Evolutionary conservation across 106 monocot species (phyloP).

Genomic region (Cymbidium sinense): DNA sequence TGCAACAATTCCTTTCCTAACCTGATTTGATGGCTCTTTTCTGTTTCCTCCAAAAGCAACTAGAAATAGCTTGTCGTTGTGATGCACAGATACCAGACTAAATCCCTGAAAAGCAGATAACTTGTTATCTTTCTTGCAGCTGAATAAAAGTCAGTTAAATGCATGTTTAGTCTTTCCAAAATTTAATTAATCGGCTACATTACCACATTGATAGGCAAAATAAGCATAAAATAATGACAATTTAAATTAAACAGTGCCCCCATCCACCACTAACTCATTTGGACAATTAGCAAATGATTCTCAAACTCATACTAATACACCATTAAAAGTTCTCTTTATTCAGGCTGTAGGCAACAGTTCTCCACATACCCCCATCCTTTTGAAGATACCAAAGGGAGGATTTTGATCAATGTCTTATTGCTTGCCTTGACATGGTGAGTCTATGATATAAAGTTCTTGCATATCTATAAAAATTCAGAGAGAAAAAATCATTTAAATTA

Average conservation of each 20-base stretch:
- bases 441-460: too few species aligned
- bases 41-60: conserved; percentile 92
- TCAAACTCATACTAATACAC: neutral
- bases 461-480: too few species aligned
- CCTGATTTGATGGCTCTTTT: conserved; percentile 91
- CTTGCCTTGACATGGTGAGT: too few species aligned
- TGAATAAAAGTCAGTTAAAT: neutral
- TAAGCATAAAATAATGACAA: neutral
- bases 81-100: conserved; percentile 70
- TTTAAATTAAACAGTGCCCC: neutral
- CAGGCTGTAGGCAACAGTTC: neutral
- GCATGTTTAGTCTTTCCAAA: neutral
- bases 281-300: neutral
- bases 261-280: neutral
- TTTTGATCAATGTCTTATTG: too few species aligned
- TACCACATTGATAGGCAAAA: neutral
- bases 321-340: neutral
- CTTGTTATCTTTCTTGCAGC: neutral
- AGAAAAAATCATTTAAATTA: too few species aligned
- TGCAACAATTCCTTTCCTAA: conserved; percentile 12
- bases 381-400: too few species aligned
- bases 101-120: conserved; percentile 50
- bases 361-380: neutral
- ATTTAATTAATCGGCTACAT: neutral
- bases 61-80: conserved; percentile 68